Conservation (phyloP, 2,329 filamentous ascomycete species). For the Colletotrichum sp. region DNA sequence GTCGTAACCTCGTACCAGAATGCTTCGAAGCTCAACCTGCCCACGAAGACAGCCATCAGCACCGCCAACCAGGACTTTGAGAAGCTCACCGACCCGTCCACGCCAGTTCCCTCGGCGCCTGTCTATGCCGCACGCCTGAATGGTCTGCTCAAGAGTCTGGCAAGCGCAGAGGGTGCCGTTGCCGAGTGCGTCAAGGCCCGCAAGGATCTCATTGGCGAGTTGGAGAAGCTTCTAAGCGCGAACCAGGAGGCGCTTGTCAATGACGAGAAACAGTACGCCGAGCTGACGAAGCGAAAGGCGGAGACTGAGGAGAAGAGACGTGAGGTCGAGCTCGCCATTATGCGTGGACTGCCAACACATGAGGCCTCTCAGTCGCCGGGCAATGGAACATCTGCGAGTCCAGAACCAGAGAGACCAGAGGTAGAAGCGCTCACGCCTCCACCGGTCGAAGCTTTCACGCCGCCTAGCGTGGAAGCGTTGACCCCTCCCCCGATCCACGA, state of each 20-base stretch:
- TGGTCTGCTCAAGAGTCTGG: conserved; percentile 86
- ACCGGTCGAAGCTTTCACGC: conserved; percentile 52
- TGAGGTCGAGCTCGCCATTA: conserved; percentile 89
- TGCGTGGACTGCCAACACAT: conserved; percentile 75
- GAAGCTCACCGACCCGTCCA: conserved; percentile 77
- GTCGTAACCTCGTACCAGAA: conserved; percentile 77
- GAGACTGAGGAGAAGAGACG: conserved; percentile 83
- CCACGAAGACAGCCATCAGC: conserved; percentile 69
- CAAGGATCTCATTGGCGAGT: conserved; percentile 74
- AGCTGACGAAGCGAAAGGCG: conserved; percentile 69
- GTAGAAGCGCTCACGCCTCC: conserved; percentile 90
- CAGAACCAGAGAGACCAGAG: conserved; percentile 70
- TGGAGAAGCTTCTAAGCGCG: conserved; percentile 81
- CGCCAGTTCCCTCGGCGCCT: conserved; percentile 76
- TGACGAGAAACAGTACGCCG: conserved; percentile 71
- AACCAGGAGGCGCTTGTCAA: conserved; percentile 72
- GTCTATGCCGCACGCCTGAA: conserved; percentile 91
- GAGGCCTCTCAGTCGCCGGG: conserved; percentile 55
- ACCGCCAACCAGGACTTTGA: conserved; percentile 83
- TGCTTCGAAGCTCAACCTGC: conserved; percentile 73
- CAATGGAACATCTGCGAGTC: conserved; percentile 49
- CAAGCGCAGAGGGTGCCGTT: conserved; percentile 86
- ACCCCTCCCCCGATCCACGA: conserved; percentile 24
- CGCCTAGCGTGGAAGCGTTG: conserved; percentile 25
- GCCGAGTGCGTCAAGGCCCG: conserved; percentile 89